A percentile compares a stretch with the other conserved stretches of the same genome.
Conservation (phyloP, 2,329 filamentous ascomycete genomes). For the Calonectria leucothoes region DNA sequence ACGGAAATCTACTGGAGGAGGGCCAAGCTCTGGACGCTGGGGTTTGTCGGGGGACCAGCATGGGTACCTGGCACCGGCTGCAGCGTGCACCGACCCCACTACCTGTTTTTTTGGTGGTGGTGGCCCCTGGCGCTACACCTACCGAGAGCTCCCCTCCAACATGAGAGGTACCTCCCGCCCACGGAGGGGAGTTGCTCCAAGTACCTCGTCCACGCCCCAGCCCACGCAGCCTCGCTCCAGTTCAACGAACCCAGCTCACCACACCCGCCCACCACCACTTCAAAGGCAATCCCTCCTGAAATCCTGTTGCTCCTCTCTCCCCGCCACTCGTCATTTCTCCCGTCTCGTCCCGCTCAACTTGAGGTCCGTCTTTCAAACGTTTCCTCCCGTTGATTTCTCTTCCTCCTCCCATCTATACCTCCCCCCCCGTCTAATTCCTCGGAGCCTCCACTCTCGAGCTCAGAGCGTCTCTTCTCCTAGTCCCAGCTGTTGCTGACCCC, state of each 20-base stretch:
- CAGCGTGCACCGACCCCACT: slow-evolving; percentile 40
- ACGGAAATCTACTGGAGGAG: slow-evolving; percentile 13
- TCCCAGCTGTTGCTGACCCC: slow-evolving; percentile 35
- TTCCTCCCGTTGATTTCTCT: slow-evolving; percentile 35
- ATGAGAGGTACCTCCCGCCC: slow-evolving; percentile 18
- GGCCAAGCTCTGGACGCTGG: background rate
- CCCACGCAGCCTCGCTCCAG: slow-evolving; percentile 39
- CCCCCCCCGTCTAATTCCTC: slow-evolving; percentile 40
- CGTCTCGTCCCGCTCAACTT: slow-evolving; percentile 37
- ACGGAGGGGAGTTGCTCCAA: slow-evolving; percentile 14
- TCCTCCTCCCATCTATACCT: slow-evolving; percentile 31
- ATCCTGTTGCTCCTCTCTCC: slow-evolving; percentile 38
- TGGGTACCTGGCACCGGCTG: slow-evolving; percentile 20
- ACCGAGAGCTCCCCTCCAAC: slow-evolving; percentile 14
- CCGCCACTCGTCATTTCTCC: slow-evolving; percentile 30
- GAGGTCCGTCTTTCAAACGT: slow-evolving; percentile 37
- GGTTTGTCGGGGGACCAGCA: slow-evolving; percentile 6
- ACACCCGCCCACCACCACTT: slow-evolving; percentile 32
- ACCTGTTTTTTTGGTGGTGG: slow-evolving; percentile 32
- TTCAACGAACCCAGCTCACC: slow-evolving; percentile 44
- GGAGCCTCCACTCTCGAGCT: slow-evolving; percentile 40
- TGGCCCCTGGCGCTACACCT: slow-evolving; percentile 14
- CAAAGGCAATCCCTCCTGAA: slow-evolving; percentile 40
- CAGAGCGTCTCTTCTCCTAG: slow-evolving; percentile 35
- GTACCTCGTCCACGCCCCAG: slow-evolving; percentile 26